Percentiles rank a stretch among this genome's conserved stretches.
Evolutionary conservation across 73 alveolate genomes (phyloP).

Genomic region (Paramecium bursaria): DNA sequence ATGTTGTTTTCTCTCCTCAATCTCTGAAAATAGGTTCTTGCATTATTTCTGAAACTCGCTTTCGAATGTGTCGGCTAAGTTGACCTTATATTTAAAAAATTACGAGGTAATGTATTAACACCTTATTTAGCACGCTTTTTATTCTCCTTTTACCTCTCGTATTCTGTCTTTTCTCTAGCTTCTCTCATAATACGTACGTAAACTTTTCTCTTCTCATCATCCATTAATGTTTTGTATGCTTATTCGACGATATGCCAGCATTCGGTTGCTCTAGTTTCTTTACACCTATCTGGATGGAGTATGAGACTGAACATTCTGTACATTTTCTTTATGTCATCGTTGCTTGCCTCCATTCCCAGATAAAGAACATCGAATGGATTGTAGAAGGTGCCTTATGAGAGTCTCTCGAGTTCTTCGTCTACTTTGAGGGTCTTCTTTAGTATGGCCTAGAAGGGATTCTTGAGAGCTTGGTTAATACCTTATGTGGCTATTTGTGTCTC

Average conservation of each 20-base stretch:
- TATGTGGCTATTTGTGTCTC: too few relatives aligned
- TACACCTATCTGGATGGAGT: conserved; percentile 96
- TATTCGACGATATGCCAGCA: conserved; percentile 91
- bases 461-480: conserved; percentile 31
- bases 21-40: conserved; percentile 88
- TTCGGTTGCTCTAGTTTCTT: conserved; percentile 88
- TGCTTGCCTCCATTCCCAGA: conserved; percentile 91
- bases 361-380: conserved; percentile 94
- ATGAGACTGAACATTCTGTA: conserved; percentile 81
- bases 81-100: not conserved
- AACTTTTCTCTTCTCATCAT: conserved; percentile 85
- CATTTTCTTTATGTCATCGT: conserved; percentile 89
- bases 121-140: conserved; percentile 83
- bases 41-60: conserved; percentile 87
- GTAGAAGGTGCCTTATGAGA: conserved; percentile 59
- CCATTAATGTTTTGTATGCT: conserved; percentile 92
- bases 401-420: conserved; percentile 68
- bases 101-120: conserved; percentile 82
- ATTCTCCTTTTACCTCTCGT: conserved; percentile 86
- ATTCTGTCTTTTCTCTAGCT: conserved; percentile 95
- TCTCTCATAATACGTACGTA: conserved; percentile 91
- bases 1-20: conserved; percentile 92
- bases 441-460: conserved; percentile 44
- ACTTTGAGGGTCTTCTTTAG: conserved; percentile 55
- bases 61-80: conserved; percentile 63